phyloP scores from a whole-genome alignment of 495 filamentous ascomycete genomes.

The Bacidia rubella region DNA sequence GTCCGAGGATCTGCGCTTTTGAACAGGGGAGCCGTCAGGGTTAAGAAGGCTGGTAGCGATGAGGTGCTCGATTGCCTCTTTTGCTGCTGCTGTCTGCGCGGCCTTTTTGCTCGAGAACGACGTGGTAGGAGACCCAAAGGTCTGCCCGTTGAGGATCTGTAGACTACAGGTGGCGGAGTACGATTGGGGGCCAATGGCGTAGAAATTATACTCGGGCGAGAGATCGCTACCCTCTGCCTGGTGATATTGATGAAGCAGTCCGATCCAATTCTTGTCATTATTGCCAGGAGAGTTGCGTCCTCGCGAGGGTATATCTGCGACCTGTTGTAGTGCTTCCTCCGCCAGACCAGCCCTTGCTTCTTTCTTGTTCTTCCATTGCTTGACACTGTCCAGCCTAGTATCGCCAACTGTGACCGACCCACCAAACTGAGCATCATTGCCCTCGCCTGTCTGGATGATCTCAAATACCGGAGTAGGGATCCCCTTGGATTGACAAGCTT shows the following conservation, averaged over 20 bases:
- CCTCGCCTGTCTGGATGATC: not conserved
- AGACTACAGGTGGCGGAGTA: conserved; percentile 14
- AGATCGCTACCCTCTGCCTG: not conserved
- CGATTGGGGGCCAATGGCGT: conserved; percentile 4
- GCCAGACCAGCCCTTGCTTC: conserved; percentile 14
- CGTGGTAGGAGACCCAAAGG: conserved; percentile 7
- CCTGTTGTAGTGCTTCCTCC: conserved; percentile 7
- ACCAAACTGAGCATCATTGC: not conserved
- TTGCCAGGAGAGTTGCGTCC: not conserved
- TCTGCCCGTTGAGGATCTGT: not conserved
- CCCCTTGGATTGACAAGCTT: not conserved
- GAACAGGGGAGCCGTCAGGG: conserved; percentile 9
- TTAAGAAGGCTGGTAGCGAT: conserved; percentile 14
- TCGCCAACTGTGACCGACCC: conserved; percentile 7
- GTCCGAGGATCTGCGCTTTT: not conserved
- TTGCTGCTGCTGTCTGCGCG: conserved; percentile 16
- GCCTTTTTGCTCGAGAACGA: conserved; percentile 22
- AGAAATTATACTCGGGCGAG: conserved; percentile 11
- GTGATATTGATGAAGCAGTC: conserved; percentile 15
- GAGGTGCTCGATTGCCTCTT: conserved; percentile 18
- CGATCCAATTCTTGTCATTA: conserved; percentile 16
- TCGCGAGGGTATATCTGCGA: conserved; percentile 10
- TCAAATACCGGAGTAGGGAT: not conserved
- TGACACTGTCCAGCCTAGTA: conserved; percentile 4
- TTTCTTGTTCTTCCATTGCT: conserved; percentile 16